Evolutionary conservation across 106 monocot genomes (phyloP).

Genomic region (Allium sativum): DNA sequence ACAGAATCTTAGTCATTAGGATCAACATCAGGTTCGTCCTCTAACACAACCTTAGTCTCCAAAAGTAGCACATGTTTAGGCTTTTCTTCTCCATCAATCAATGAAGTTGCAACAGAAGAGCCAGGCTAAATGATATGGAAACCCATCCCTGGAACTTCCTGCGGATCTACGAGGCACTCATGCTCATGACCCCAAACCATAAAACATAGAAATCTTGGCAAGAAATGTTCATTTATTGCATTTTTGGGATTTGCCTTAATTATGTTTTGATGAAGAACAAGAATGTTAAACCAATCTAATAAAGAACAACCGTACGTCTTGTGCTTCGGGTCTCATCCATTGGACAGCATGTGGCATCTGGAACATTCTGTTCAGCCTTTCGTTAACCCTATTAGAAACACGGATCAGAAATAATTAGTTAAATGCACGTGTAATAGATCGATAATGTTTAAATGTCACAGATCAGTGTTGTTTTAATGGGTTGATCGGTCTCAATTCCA

Average conservation of each 20-base stretch:
- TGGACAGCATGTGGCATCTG: conserved; percentile 99
- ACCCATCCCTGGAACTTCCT: conserved; percentile 98
- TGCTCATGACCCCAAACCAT: conserved; percentile 98
- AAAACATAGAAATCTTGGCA: conserved; percentile 90
- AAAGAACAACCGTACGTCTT: conserved; percentile 72
- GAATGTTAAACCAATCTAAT: conserved; percentile 93
- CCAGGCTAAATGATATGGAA: conserved; percentile 98
- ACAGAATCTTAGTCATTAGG: conserved; percentile 89
- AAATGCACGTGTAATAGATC: too few species aligned
- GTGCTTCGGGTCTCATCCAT: conserved; percentile 90
- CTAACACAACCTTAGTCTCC: conserved; percentile 94
- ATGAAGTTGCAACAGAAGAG: conserved; percentile 96
- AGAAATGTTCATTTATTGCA: conserved; percentile 98
- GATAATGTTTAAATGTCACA: too few species aligned
- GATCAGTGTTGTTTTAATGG: too few species aligned
- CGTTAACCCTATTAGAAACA: too few species aligned
- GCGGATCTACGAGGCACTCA: conserved; percentile 95
- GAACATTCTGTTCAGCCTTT: conserved; percentile 98
- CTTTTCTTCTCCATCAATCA: conserved; percentile 98
- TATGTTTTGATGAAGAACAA: conserved; percentile 98
- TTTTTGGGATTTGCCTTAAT: conserved; percentile 98
- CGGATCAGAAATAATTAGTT: too few species aligned
- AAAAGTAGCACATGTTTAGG: conserved; percentile 88
- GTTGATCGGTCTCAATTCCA: too few species aligned
- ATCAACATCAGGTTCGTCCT: conserved; percentile 88